Evolutionary conservation across 345 rosid species (phyloP), one percentile per base, ranked within the genome.

Genomic region (Dipteronia dyeriana): DNA sequence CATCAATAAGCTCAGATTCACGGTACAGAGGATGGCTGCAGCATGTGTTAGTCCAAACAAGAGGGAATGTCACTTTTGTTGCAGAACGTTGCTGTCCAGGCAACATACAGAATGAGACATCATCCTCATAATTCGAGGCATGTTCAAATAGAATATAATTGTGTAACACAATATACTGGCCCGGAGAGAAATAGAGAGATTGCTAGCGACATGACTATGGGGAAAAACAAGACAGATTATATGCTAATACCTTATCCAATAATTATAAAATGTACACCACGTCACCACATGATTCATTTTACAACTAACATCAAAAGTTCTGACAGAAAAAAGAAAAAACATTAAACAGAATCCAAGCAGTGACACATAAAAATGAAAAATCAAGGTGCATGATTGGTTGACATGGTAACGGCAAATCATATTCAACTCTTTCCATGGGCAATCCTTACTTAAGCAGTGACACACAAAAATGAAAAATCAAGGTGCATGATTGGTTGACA

Each of bases 31-130:
- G 98, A 82, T 96, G 99, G 86, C 98, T 96, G 85, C 99, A 96
- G 85, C 99, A 96, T 66, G 97, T 90, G 91, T 96, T 96, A 54
- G 99, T 96, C 99, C 99, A 94, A 79, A 92, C 98, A 51, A 90
- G 97, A 70, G 99, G 99, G 79, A 95, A 93, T 31, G 99, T 95
- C 70, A 95, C 98, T 85, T 95, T 95, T 17, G 98, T 92, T 39
- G 89, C 90, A 79, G 98, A 95, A 47, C 99, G 91, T 95, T 95
- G 96, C 99, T 95, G 91, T 76, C 69, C 68, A 82, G 22, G 29
- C 11, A 78, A n/a, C 25, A 3, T 2, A 66, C 1, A 73, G 59
- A 77, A 34, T 13, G 34, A 59, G 67, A 11, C 5, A 66, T 9
- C 61, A 67, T 22, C 13, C 53, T 10, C 68, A 71, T 1, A 31